Evolutionary conservation across 176 grass and related monocot genomes (phyloP), one percentile per base, ranked within the genome.

Genomic region (Sorghum bicolor): DNA sequence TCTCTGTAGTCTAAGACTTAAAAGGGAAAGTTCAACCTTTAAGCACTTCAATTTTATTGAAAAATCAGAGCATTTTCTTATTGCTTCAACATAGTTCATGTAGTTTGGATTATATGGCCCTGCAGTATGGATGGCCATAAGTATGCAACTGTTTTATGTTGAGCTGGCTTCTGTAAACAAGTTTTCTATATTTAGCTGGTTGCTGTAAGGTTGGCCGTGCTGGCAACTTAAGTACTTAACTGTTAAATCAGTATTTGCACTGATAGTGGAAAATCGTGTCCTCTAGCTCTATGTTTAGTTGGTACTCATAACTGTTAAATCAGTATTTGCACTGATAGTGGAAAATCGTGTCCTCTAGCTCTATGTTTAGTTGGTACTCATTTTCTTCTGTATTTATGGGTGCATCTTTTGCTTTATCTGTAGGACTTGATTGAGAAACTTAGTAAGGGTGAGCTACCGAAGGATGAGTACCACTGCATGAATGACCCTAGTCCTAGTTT

Each of bases 381-480:
- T 41, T 65, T 58, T 8, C 50, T 29, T 76, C 50, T 65, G 26
- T 75, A 77, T 48, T 77, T 64, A 78, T 39, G 19, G 20, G 53
- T 57, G 29, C 29, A 31, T 2, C 38, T 63, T 33, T 69, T 89
- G 67, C 64, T 30, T 87, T 85, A 26, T 80, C 65, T 91, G 53
- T 57, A 94, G 94, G 94, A 92, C 28, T 87, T 97, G 78, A 88
- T 97, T 15, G 92, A 97, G 83, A 97, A 94, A 85, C 84, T 97
- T 71, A 94, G 83, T 66, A 97, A 94, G 78, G 92, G 87, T 37
- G 73, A 97, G 44, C 79, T 94, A 83, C 74, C 90, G 14, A 92
- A 92, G 80, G 92, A 97, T 77, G 94, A 94, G 26, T 97, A 87
- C 53, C 89, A 87, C 39, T 94, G 88, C 87, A 92, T 94, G 86